Conservation (phyloP, 306 rosid species). For the Sicyos baderoa region DNA sequence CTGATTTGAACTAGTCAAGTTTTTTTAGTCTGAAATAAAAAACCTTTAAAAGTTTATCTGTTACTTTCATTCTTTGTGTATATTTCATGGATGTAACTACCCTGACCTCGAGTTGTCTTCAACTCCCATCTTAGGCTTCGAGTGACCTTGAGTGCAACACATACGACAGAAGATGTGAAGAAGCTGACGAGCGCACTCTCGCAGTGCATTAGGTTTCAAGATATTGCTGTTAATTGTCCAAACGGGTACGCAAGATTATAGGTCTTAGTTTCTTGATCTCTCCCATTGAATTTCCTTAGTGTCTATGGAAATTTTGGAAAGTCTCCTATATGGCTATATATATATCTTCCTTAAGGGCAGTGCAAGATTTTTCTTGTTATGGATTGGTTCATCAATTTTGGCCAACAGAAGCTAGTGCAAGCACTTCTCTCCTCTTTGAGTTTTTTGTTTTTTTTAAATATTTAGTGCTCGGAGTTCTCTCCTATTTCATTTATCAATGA, state of each 20-base stretch:
- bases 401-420: neutral
- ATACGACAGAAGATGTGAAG: conserved; percentile 66
- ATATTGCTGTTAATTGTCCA: conserved; percentile 36
- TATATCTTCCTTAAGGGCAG: neutral
- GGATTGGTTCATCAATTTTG: neutral
- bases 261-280: conserved; percentile 9
- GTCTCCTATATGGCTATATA: no score
- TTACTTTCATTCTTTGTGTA: neutral
- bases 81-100: neutral
- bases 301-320: neutral
- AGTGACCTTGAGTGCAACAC: conserved; percentile 68
- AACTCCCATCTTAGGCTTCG: conserved; percentile 44
- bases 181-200: conserved; percentile 59
- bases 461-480: no score
- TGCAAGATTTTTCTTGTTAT: neutral
- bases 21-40: neutral
- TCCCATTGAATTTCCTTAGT: neutral
- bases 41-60: neutral
- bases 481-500: no score
- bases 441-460: no score
- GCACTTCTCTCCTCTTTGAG: no score
- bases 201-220: conserved; percentile 52
- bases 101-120: neutral
- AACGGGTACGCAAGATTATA: conserved; percentile 52
- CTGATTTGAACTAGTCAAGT: neutral